Conservation (phyloP, 2,329 filamentous ascomycete species). For the Fusarium oligoseptatum region DNA sequence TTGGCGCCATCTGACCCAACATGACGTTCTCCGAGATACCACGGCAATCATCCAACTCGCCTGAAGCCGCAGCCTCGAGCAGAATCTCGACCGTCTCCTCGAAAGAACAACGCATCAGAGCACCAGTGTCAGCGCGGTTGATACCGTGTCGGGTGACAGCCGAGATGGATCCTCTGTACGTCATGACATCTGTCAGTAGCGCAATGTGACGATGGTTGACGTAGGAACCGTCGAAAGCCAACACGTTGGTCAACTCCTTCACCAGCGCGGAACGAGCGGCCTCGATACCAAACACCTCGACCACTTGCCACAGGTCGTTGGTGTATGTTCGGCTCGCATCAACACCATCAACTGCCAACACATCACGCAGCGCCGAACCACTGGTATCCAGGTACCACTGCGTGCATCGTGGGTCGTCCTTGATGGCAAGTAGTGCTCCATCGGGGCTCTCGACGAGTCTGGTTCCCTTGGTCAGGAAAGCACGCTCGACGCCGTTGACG, state of each 20-base stretch:
- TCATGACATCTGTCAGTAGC: constrained; percentile 97
- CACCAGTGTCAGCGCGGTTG: constrained; percentile 97
- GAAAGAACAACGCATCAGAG: constrained; percentile 99
- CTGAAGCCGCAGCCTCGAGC: constrained; percentile 92
- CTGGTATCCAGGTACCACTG: constrained; percentile 98
- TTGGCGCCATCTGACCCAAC: constrained; percentile 95
- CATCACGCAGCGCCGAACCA: constrained; percentile 86
- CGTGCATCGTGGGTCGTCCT: constrained; percentile 80
- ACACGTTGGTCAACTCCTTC: constrained; percentile 88
- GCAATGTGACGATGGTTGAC: constrained; percentile 99
- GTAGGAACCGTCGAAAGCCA: constrained; percentile 99
- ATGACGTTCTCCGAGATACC: constrained; percentile 99
- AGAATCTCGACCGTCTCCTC: constrained; percentile 99
- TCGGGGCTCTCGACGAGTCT: constrained; percentile 76
- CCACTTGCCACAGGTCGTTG: constrained; percentile 95
- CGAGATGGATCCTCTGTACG: constrained; percentile 91
- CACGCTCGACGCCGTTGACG: constrained; percentile 88
- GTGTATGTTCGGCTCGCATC: constrained; percentile 89
- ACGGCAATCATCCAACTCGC: constrained; percentile 96
- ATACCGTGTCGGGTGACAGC: constrained; percentile 98
- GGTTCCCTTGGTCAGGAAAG: constrained; percentile 89
- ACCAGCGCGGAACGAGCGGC: constrained; percentile 89
- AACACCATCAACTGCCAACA: constrained; percentile 88
- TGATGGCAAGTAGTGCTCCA: constrained; percentile 80
- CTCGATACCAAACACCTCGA: constrained; percentile 96